Evolutionary conservation across 305 asterid genomes (phyloP).

Genomic region (Fraxinus paxiana): DNA sequence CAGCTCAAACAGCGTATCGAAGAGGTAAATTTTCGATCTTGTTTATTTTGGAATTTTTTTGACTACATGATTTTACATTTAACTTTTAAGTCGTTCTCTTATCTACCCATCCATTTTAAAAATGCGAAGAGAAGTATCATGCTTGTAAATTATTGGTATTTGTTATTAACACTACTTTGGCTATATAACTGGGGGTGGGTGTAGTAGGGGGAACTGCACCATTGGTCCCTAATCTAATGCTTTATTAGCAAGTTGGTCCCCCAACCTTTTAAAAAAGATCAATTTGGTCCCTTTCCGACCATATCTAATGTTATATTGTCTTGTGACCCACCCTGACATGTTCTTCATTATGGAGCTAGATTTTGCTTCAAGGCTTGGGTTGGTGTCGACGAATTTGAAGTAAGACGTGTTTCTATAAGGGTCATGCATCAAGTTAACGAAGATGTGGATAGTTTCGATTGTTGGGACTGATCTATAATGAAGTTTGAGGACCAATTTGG

Average conservation of each 20-base stretch:
- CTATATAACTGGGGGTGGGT: not conserved
- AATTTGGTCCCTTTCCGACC: not conserved
- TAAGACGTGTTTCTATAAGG: not conserved
- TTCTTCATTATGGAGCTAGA: not conserved
- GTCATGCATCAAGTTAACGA: not conserved
- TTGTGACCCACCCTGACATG: not conserved
- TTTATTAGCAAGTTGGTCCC: not conserved
- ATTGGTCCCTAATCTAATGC: not conserved
- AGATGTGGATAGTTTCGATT: not conserved
- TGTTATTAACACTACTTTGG: not conserved
- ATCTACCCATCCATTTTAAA: not conserved
- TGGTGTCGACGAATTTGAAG: not conserved
- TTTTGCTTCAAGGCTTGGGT: not conserved
- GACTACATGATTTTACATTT: not conserved
- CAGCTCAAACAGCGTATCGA: slow-evolving; percentile 54
- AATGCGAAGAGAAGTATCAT: not conserved
- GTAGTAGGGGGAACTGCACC: not conserved
- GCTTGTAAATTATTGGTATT: not conserved
- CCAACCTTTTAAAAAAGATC: not conserved
- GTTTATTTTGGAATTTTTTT: not conserved
- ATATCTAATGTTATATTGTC: not conserved
- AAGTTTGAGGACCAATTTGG: not conserved
- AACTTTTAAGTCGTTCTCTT: not conserved
- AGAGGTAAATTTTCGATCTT: slow-evolving; percentile 39
- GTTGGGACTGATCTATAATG: not conserved